Conservation (phyloP, 805 yeast genomes). For the Lipomyces japonicus region DNA sequence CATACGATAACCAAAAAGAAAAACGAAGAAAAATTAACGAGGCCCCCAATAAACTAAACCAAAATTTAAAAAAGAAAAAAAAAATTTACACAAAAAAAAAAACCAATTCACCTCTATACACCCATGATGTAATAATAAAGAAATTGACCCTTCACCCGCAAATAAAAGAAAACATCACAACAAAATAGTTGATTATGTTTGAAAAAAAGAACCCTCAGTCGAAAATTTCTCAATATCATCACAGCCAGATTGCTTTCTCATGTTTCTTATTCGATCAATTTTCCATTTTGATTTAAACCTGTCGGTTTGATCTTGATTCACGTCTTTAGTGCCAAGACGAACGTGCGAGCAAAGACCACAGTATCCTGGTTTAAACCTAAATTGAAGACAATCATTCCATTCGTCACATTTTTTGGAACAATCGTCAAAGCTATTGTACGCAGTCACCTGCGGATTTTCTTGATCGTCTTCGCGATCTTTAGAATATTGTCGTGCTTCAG, state of each 20-base stretch:
- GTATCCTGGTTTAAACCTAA: constrained; percentile 9
- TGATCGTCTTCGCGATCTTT: background rate
- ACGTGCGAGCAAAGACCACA: constrained; percentile 14
- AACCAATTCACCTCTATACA: too few species aligned
- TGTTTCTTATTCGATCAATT: constrained; percentile 35
- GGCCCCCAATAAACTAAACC: too few species aligned
- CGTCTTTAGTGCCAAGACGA: constrained; percentile 14
- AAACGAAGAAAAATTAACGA: too few species aligned
- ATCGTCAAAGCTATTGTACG: constrained; percentile 7
- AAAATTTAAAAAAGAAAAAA: too few species aligned
- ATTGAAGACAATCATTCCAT: constrained; percentile 30
- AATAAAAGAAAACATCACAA: too few species aligned
- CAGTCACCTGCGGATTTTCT: constrained; percentile 6
- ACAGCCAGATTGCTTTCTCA: constrained; percentile 30
- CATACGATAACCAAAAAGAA: background rate
- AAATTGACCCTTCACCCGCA: too few species aligned
- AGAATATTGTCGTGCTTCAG: constrained; percentile 11
- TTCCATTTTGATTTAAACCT: constrained; percentile 35
- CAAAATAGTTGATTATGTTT: too few species aligned
- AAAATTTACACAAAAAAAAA: too few species aligned
- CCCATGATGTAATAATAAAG: too few species aligned
- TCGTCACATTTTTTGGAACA: constrained; percentile 22
- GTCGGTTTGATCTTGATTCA: constrained; percentile 13
- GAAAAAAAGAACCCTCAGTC: constrained; percentile 11
- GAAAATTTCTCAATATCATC: constrained; percentile 20